These are phyloP conservation scores for Saturnispora serradocipensis DNA, from an alignment of 805 yeast genomes.

Conservation along the genomic window DNA sequence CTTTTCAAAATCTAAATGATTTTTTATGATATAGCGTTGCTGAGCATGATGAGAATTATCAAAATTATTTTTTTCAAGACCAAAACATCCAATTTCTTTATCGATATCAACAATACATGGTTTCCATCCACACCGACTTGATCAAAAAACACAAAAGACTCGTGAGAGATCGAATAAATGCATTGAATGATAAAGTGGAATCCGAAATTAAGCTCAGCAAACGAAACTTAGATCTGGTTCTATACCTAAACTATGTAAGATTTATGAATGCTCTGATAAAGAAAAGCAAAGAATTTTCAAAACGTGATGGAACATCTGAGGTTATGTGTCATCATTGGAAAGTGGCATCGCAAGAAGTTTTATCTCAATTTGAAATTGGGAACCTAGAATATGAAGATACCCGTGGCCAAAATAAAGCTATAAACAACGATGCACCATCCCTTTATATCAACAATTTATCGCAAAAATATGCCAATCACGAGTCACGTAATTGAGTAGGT, in stretches of 20 bases:
- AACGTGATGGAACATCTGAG: slow-evolving; percentile 33
- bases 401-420: neutral
- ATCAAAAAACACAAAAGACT: slow-evolving; percentile 10
- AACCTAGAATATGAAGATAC: neutral
- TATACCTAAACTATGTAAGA: slow-evolving; percentile 39
- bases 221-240: slow-evolving; percentile 24
- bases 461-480: neutral
- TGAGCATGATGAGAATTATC: neutral
- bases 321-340: slow-evolving; percentile 35
- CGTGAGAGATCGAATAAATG: slow-evolving; percentile 6
- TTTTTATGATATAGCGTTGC: neutral
- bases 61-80: neutral
- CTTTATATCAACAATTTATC: neutral
- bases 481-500: neutral
- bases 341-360: slow-evolving; percentile 19
- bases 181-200: slow-evolving; percentile 1
- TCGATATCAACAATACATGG: slow-evolving; percentile 5
- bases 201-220: slow-evolving; percentile 11
- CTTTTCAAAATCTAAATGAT: neutral
- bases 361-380: slow-evolving; percentile 5
- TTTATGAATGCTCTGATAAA: slow-evolving; percentile 34
- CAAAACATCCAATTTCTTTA: neutral
- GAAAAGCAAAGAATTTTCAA: slow-evolving; percentile 32
- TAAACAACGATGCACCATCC: neutral
- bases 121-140: slow-evolving; percentile 9